phyloP scores from a whole-genome alignment of 2,329 filamentous ascomycete genomes.

The Calonectria multiphialidica region DNA sequence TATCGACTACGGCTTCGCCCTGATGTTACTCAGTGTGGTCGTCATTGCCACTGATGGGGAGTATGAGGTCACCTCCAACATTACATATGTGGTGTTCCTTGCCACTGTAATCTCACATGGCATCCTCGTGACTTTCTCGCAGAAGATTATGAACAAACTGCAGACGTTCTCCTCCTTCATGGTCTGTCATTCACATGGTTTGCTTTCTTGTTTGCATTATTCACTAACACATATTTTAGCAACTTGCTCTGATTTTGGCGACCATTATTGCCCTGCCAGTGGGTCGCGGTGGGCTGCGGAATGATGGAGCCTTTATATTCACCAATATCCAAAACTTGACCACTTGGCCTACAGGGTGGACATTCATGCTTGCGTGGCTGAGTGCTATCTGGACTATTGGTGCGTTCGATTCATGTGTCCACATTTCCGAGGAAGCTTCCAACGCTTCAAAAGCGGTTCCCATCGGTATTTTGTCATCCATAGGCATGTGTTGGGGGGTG shows the following conservation, averaged over 20 bases:
- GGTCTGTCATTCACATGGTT: background rate
- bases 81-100: background rate
- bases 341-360: background rate
- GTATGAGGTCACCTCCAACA: background rate
- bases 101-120: slow-evolving; percentile 2
- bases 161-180: slow-evolving; percentile 1
- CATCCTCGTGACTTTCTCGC: background rate
- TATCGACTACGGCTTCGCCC: background rate
- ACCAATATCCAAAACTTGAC: background rate
- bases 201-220: background rate
- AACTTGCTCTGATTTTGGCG: background rate
- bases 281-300: background rate
- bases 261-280: background rate
- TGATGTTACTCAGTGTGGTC: background rate
- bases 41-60: background rate
- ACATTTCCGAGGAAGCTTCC: slow-evolving; percentile 1
- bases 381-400: slow-evolving; percentile 4
- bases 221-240: background rate
- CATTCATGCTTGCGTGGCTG: background rate
- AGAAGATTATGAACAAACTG: background rate
- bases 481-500: background rate
- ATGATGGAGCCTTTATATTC: background rate
- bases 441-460: slow-evolving; percentile 1
- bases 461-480: background rate
- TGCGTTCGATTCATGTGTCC: background rate